A percentile compares a stretch with the other conserved stretches of the same genome.
phyloP scores from a whole-genome alignment of 2,329 filamentous ascomycete species.

The Neophaeococcomyces mojaviensis region DNA sequence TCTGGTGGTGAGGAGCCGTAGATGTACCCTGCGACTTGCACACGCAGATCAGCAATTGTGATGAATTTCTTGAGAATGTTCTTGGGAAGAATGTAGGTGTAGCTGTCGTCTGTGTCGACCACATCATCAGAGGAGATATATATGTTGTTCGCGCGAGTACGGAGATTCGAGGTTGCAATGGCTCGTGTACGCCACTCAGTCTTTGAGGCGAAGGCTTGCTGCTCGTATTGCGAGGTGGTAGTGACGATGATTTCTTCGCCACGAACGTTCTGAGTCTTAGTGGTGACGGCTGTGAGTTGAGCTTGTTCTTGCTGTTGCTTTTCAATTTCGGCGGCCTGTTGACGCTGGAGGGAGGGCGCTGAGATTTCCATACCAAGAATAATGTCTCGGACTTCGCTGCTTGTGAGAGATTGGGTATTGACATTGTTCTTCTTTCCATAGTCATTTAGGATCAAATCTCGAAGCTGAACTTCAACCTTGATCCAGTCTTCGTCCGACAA shows the following conservation, averaged over 20 bases:
- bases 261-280: conserved; percentile 94
- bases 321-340: conserved; percentile 97
- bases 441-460: conserved; percentile 93
- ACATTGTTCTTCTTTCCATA: conserved; percentile 99
- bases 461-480: conserved; percentile 94
- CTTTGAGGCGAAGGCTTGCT: conserved; percentile 95
- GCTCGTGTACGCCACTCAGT: conserved; percentile 97
- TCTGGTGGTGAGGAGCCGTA: conserved; percentile 89
- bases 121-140: conserved; percentile 96
- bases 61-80: conserved; percentile 98
- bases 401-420: conserved; percentile 93
- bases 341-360: conserved; percentile 92
- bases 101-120: conserved; percentile 69
- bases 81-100: conserved; percentile 98
- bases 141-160: conserved; percentile 93
- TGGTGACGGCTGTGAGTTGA: conserved; percentile 93
- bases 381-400: conserved; percentile 93
- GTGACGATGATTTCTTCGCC: conserved; percentile 98
- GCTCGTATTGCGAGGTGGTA: conserved; percentile 95
- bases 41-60: conserved; percentile 88
- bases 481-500: conserved; percentile 96
- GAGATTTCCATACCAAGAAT: conserved; percentile 99
- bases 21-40: conserved; percentile 92
- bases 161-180: conserved; percentile 91
- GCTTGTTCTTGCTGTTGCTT: conserved; percentile 97